Evolutionary conservation across 2,329 filamentous ascomycete species (phyloP).

Genomic region (Nigrospora oryzae): DNA sequence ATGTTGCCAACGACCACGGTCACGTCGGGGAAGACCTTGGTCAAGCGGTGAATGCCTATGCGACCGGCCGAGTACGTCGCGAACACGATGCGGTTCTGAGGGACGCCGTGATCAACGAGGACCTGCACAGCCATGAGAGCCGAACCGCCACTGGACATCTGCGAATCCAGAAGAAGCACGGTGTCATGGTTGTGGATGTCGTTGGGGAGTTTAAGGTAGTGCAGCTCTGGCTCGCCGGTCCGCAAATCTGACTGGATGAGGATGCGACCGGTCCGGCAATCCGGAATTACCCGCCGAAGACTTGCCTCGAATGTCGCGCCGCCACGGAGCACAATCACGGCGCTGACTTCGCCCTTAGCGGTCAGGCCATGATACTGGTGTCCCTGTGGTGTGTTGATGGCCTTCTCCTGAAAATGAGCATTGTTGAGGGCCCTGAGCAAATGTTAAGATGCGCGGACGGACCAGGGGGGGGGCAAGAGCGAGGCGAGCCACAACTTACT

Average conservation of each 20-base stretch:
- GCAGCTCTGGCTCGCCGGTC: constrained; percentile 85
- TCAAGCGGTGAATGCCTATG: constrained; percentile 74
- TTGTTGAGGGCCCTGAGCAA: constrained; percentile 62
- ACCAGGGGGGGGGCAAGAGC: background rate
- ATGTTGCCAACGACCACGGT: constrained; percentile 79
- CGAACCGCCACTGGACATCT: constrained; percentile 86
- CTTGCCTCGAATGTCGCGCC: constrained; percentile 85
- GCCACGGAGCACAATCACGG: constrained; percentile 81
- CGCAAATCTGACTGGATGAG: constrained; percentile 83
- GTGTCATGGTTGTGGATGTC: constrained; percentile 68
- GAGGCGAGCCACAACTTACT: constrained; percentile 32
- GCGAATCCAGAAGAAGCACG: constrained; percentile 81
- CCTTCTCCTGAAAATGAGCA: constrained; percentile 55
- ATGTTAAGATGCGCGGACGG: no score
- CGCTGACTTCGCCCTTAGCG: constrained; percentile 67
- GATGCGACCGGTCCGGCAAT: constrained; percentile 81
- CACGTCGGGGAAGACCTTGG: constrained; percentile 81
- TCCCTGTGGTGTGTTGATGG: constrained; percentile 64
- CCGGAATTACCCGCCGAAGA: constrained; percentile 81
- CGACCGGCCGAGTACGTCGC: constrained; percentile 87
- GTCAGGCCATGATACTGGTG: constrained; percentile 63
- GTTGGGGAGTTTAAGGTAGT: constrained; percentile 74
- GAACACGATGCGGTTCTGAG: constrained; percentile 77
- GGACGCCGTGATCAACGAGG: constrained; percentile 87
- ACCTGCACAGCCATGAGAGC: constrained; percentile 92